A percentile compares a stretch with the other conserved stretches of the same genome.
Conservation (phyloP, 1,284 basidiomycete species). For the Phylloporus sp. region DNA sequence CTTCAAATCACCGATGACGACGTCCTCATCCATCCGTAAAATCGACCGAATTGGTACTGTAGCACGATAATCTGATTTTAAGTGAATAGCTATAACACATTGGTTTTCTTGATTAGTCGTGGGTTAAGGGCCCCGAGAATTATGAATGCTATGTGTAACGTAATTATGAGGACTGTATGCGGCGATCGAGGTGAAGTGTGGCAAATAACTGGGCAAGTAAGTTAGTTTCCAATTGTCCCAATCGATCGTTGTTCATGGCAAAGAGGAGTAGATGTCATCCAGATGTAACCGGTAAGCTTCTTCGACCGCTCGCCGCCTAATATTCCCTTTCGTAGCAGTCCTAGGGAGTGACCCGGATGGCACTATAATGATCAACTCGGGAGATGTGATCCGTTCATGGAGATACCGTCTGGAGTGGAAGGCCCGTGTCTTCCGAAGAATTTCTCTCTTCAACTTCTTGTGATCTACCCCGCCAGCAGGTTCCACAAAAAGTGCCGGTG, state of each 20-base stretch:
- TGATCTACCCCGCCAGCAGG: conserved; percentile 33
- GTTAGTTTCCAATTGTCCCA: conserved; percentile 12
- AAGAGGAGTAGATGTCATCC: conserved; percentile 52
- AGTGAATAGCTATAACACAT: conserved; percentile 11
- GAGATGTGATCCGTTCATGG: conserved; percentile 63
- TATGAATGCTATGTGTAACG: conserved; percentile 21
- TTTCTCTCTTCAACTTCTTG: conserved; percentile 61
- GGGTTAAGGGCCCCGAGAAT: conserved; percentile 5
- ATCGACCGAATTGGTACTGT: not conserved
- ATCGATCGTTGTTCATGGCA: conserved; percentile 18
- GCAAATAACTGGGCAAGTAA: conserved; percentile 17
- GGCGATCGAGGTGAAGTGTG: conserved; percentile 13
- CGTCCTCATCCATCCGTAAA: conserved; percentile 17
- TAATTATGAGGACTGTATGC: conserved; percentile 21
- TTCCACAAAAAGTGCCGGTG: not conserved
- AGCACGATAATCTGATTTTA: not conserved
- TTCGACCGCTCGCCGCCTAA: conserved; percentile 66
- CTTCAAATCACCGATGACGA: conserved; percentile 29
- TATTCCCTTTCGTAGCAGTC: conserved; percentile 72
- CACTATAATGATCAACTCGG: conserved; percentile 61
- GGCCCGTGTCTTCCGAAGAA: conserved; percentile 63
- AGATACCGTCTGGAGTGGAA: conserved; percentile 70
- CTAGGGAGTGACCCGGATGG: conserved; percentile 58
- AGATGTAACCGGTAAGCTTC: conserved; percentile 54
- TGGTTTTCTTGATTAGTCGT: conserved; percentile 9